These are phyloP conservation scores for Mycena sanguinolenta DNA, from an alignment of 768 basidiomycete species.

Conservation along the genomic window DNA sequence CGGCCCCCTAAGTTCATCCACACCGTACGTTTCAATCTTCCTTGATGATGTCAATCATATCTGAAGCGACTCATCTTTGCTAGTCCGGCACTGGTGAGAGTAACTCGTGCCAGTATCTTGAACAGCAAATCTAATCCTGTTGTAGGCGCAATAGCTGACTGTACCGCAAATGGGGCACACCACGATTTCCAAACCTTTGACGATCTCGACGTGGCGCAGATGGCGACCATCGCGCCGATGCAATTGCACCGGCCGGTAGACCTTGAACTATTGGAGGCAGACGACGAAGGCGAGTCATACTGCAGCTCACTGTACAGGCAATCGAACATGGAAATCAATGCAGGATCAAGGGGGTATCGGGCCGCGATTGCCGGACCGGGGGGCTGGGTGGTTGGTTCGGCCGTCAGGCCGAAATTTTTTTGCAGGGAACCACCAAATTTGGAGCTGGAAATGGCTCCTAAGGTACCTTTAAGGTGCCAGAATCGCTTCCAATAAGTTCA, in stretches of 20 bases:
- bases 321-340: not conserved
- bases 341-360: too few species aligned
- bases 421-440: too few species aligned
- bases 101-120: not conserved
- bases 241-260: conserved; percentile 52
- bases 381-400: too few species aligned
- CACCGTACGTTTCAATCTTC: conserved; percentile 18
- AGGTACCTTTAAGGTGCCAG: too few species aligned
- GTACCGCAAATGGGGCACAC: conserved; percentile 36
- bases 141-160: conserved; percentile 27
- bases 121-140: not conserved
- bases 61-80: not conserved
- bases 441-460: too few species aligned
- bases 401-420: too few species aligned
- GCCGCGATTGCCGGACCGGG: too few species aligned
- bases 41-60: not conserved
- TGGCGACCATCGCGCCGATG: conserved; percentile 44
- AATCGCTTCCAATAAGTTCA: too few species aligned
- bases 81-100: conserved; percentile 29
- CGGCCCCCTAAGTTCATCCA: conserved; percentile 27
- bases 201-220: conserved; percentile 44
- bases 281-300: conserved; percentile 44
- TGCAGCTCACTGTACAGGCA: not conserved
- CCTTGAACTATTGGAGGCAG: conserved; percentile 46
- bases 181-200: conserved; percentile 42